phyloP scores from a whole-genome alignment of 345 rosid genomes.

The Sapria himalayana region DNA sequence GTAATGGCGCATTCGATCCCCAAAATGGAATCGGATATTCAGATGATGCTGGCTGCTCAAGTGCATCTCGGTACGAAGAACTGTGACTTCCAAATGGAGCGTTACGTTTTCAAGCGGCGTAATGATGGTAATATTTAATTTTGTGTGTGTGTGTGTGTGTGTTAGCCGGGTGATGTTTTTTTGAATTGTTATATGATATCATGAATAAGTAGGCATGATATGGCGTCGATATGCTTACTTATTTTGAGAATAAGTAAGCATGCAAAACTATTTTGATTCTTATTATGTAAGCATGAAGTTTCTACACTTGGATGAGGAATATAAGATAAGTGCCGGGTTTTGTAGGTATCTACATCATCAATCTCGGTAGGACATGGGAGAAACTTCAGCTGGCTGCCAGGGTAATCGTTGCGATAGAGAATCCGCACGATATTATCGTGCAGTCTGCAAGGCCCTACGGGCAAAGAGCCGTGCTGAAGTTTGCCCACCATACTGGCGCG shows the following conservation, averaged over 20 bases:
- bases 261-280: too few species aligned
- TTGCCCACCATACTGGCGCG: slow-evolving; percentile 83
- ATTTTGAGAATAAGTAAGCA: too few species aligned
- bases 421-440: slow-evolving; percentile 81
- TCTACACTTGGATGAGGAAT: too few species aligned
- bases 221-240: too few species aligned
- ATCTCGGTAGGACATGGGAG: slow-evolving; percentile 90
- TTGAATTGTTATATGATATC: too few species aligned
- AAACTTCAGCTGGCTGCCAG: slow-evolving; percentile 76
- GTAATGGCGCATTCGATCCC: slow-evolving; percentile 14
- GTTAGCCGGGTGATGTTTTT: not conserved
- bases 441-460: slow-evolving; percentile 99
- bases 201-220: too few species aligned
- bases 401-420: slow-evolving; percentile 69
- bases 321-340: too few species aligned
- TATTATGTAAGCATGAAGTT: too few species aligned
- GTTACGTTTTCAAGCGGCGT: slow-evolving; percentile 84
- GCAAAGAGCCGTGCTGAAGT: slow-evolving; percentile 84
- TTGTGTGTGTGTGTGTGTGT: not conserved
- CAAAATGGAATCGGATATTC: slow-evolving; percentile 61
- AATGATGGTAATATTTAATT: slow-evolving; percentile 39
- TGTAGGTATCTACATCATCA: slow-evolving; percentile 81
- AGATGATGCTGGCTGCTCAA: slow-evolving; percentile 80
- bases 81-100: slow-evolving; percentile 84
- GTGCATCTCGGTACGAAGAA: slow-evolving; percentile 90